Percentiles rank a stretch among this genome's conserved stretches.
Conservation (phyloP, 2,329 filamentous ascomycete genomes). For the Thelonectria blattea region DNA sequence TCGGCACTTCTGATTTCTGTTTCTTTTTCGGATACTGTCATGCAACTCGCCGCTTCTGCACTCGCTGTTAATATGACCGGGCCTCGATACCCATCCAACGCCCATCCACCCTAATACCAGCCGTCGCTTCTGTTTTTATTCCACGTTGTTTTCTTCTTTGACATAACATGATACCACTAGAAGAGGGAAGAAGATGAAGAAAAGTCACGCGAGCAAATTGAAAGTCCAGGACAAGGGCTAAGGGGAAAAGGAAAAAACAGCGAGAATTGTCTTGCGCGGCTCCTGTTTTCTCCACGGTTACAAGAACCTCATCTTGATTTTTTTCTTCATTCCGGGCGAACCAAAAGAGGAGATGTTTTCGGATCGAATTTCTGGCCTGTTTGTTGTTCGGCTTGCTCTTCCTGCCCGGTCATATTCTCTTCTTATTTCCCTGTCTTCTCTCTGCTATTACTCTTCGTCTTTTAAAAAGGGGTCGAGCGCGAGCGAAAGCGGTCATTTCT, state of each 20-base stretch:
- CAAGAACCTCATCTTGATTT: slow-evolving; percentile 1
- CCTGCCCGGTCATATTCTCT: slow-evolving; percentile 13
- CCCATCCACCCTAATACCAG: slow-evolving; percentile 36
- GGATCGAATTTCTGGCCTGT: slow-evolving; percentile 13
- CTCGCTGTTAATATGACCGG: slow-evolving; percentile 24
- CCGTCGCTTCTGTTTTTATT: slow-evolving; percentile 33
- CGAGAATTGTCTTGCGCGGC: slow-evolving; percentile 14
- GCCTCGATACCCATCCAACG: slow-evolving; percentile 22
- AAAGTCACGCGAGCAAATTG: slow-evolving; percentile 32
- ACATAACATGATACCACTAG: slow-evolving; percentile 42
- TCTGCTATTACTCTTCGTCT: slow-evolving; percentile 16
- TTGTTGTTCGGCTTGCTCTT: slow-evolving; percentile 10
- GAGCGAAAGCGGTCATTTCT: slow-evolving; percentile 6
- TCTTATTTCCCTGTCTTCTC: slow-evolving; percentile 4
- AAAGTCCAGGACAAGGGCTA: slow-evolving; percentile 24
- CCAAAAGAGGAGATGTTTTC: slow-evolving; percentile 23
- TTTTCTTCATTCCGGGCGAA: slow-evolving; percentile 23
- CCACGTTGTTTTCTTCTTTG: slow-evolving; percentile 29
- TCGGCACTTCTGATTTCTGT: slow-evolving; percentile 15
- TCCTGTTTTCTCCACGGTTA: slow-evolving; percentile 3
- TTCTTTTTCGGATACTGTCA: slow-evolving; percentile 21
- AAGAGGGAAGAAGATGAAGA: slow-evolving; percentile 35
- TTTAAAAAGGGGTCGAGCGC: background rate
- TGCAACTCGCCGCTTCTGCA: slow-evolving; percentile 23
- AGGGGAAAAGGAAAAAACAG: slow-evolving; percentile 12